Evolutionary conservation across 345 rosid species (phyloP).

Genomic region (Corymbia maculata): DNA sequence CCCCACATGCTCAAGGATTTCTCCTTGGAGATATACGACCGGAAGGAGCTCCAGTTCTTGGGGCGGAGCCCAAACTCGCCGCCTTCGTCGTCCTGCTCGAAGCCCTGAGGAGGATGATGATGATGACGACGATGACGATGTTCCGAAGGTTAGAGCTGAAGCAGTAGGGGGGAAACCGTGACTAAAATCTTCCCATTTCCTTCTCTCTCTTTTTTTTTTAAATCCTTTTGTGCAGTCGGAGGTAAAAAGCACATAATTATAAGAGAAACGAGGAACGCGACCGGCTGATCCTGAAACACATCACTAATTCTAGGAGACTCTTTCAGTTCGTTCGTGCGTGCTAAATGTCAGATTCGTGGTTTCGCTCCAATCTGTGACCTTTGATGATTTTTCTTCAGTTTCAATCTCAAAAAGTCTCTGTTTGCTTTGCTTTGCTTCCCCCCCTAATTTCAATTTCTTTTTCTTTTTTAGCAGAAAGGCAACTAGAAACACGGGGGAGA

Average conservation of each 20-base stretch:
- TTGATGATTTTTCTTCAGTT: neutral
- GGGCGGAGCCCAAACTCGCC: constrained; percentile 7
- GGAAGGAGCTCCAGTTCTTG: constrained; percentile 59
- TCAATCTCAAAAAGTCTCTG: neutral
- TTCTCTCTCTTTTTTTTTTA: neutral
- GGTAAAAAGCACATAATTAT: neutral
- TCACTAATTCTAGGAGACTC: neutral
- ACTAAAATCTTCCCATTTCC: neutral
- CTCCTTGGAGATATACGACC: constrained; percentile 57
- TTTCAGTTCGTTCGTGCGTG: neutral
- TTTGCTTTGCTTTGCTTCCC: neutral
- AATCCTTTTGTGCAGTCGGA: neutral
- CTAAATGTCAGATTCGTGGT: neutral
- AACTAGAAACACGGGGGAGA: neutral
- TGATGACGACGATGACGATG: neutral
- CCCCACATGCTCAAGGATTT: constrained; percentile 43
- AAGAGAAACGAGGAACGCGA: neutral
- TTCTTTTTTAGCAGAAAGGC: neutral
- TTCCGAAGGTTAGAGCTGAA: neutral
- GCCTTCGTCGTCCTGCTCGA: neutral
- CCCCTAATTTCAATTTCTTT: neutral
- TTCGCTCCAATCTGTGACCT: neutral
- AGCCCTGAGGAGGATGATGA: neutral
- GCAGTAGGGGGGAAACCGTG: neutral
- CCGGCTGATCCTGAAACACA: neutral